phyloP scores from a whole-genome alignment of 164 flowering plant species.

The Macadamia tetraphylla region DNA sequence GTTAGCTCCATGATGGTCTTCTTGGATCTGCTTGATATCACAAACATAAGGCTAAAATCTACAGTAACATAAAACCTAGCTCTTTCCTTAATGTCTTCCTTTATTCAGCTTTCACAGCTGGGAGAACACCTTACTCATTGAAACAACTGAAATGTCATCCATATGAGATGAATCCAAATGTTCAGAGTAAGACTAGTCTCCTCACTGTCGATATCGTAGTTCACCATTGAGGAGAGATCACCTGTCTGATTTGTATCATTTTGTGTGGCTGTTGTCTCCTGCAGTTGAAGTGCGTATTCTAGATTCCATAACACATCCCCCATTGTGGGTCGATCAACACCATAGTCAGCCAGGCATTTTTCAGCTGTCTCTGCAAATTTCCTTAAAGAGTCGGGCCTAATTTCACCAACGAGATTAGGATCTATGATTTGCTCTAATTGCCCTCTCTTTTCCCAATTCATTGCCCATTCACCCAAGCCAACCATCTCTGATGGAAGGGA shows the following conservation, averaged over 20 bases:
- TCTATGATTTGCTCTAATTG: conserved; percentile 64
- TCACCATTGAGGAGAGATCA: conserved; percentile 44
- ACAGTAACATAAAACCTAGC: too few species aligned
- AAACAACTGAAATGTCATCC: conserved; percentile 44
- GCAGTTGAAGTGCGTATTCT: conserved; percentile 45
- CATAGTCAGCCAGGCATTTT: conserved; percentile 25
- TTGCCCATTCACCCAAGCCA: conserved; percentile 77
- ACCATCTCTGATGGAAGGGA: conserved; percentile 68
- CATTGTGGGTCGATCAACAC: too few species aligned
- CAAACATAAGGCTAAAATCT: too few species aligned
- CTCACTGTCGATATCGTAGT: conserved; percentile 30
- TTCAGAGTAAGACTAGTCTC: not conserved
- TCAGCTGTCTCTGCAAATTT: conserved; percentile 80
- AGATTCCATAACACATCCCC: too few species aligned
- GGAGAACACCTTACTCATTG: conserved; percentile 73
- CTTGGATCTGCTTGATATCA: too few species aligned
- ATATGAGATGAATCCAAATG: conserved; percentile 24
- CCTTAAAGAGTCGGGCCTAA: conserved; percentile 56
- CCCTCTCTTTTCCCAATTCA: conserved; percentile 71
- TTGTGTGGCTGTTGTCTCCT: conserved; percentile 61
- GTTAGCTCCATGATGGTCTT: too few species aligned
- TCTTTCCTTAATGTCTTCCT: too few species aligned
- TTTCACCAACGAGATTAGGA: conserved; percentile 55
- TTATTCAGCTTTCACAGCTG: conserved; percentile 2
- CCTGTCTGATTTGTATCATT: conserved; percentile 56